Evolutionary conservation across 1,284 basidiomycete species (phyloP), one percentile per base, ranked within the genome.

Genomic region (Irpex sp.): DNA sequence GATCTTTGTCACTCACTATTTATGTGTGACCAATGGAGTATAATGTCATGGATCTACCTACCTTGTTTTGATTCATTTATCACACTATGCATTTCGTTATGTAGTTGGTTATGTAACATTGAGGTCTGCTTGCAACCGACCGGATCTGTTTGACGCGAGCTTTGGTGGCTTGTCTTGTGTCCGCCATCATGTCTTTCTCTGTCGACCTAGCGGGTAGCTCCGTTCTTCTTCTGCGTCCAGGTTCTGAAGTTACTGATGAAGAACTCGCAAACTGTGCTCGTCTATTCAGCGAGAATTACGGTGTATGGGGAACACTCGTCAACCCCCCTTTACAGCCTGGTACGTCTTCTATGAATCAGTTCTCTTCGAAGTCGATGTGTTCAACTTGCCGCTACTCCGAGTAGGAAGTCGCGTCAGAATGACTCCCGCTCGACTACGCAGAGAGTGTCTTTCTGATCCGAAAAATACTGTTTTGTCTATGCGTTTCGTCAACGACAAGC

Each of bases 231-330:
- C n/a, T 59, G 13, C n/a, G n/a, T 20, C n/a, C 20, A 59, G 58
- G 18, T 20, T 59, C 22, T 10, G 58, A n/a, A 10, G 58, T 24
- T n/a, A 72, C 70, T 2, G 60, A 75, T 10, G 69, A 71, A n/a
- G 71, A 74, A 18, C 69, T 76, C 22, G 68, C 68, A 59, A 9
- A 42, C 6, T 76, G 73, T 44, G 73, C 75, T 4, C 7, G 49
- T 11, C 66, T 76, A 6, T 76, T 75, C 70, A 74, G 69, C 45
- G 44, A 66, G 4, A 65, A 76, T 62, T 75, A 76, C 20, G 74
- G 75, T 0, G 49, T 75, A 1, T 76, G 74, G 75, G 74, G 67
- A 0, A 18, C 56, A 1, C 10, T 60, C 7, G 73, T 67, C 2
- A 54, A 67, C 4, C 6, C 62, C n/a, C 72, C 74, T 0, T 22